phyloP scores from a whole-genome alignment of 352 stramenopile genomes.

The Pseudoperonospora humuli region DNA sequence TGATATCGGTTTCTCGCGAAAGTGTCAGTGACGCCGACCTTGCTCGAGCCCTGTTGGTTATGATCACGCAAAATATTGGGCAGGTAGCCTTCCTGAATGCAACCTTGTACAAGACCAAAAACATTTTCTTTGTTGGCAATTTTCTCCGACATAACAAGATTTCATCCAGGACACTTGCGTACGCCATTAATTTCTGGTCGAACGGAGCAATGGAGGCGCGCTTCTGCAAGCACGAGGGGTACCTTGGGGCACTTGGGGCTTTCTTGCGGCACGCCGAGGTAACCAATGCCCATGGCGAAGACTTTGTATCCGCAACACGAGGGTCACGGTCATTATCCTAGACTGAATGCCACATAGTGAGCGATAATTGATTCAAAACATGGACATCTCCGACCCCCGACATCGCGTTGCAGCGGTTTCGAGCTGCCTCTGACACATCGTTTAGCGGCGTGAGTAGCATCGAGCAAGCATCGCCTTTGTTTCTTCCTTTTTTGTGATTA shows the following conservation, averaged over 20 bases:
- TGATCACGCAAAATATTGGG: conserved; percentile 98
- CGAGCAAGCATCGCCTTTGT: too few species aligned
- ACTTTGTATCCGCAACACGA: conserved; percentile 43
- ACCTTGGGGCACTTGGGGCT: conserved; percentile 95
- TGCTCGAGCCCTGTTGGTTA: conserved; percentile 93
- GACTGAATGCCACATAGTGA: too few species aligned
- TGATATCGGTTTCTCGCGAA: conserved; percentile 61
- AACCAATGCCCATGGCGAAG: conserved; percentile 59
- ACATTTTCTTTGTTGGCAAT: conserved; percentile 97
- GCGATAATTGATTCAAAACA: too few species aligned
- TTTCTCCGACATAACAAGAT: conserved; percentile 98
- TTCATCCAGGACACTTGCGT: conserved; percentile 87
- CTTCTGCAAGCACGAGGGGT: conserved; percentile 97
- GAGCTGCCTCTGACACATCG: too few species aligned
- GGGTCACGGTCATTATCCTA: conserved; percentile 4
- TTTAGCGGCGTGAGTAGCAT: too few species aligned
- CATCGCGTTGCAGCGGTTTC: too few species aligned
- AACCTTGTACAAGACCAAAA: conserved; percentile 92
- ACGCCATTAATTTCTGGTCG: conserved; percentile 98
- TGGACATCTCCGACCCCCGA: too few species aligned
- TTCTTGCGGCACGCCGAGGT: conserved; percentile 89
- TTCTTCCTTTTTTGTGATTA: too few species aligned
- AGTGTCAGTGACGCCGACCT: conserved; percentile 92
- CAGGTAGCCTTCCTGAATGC: conserved; percentile 98
- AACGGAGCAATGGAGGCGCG: conserved; percentile 88